Evolutionary conservation across 2,329 filamentous ascomycete species (phyloP).

Genomic region (Lachnellula suecica): DNA sequence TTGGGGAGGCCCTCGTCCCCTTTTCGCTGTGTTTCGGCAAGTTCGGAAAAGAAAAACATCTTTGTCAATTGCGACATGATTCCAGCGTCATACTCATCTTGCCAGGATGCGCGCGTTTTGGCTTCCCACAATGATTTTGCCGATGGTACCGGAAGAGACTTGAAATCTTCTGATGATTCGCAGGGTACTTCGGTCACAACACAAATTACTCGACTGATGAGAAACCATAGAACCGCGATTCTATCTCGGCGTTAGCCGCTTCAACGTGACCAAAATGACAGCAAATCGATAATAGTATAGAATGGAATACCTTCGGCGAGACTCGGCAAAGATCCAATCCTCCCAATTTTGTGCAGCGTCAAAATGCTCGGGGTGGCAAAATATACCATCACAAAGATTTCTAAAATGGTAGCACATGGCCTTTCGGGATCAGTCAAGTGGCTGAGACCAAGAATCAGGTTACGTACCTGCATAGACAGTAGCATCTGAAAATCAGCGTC

Average conservation of each 20-base stretch:
- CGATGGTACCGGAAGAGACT: constrained; percentile 5
- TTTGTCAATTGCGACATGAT: neutral
- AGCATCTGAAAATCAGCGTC: constrained; percentile 2
- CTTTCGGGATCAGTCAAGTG: neutral
- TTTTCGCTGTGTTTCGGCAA: constrained; percentile 4
- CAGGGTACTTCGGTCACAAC: constrained; percentile 5
- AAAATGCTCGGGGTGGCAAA: neutral
- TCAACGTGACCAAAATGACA: too few relatives aligned
- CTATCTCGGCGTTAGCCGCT: neutral
- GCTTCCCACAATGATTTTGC: constrained; percentile 10
- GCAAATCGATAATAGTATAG: neutral
- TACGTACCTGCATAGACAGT: constrained; percentile 1
- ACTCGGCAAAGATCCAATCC: constrained; percentile 14
- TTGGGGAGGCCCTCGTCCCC: neutral
- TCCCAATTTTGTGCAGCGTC: constrained; percentile 6
- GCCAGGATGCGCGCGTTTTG: constrained; percentile 2
- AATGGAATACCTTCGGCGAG: constrained; percentile 6
- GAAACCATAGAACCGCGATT: constrained; percentile 8
- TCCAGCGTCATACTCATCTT: constrained; percentile 4
- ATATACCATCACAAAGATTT: neutral
- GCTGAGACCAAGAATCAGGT: neutral
- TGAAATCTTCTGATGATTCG: neutral
- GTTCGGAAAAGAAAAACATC: constrained; percentile 1
- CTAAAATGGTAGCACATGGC: neutral
- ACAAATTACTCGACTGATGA: constrained; percentile 6